Conservation (phyloP, 2,329 filamentous ascomycete genomes). For the Colletotrichum tamarilloi region DNA sequence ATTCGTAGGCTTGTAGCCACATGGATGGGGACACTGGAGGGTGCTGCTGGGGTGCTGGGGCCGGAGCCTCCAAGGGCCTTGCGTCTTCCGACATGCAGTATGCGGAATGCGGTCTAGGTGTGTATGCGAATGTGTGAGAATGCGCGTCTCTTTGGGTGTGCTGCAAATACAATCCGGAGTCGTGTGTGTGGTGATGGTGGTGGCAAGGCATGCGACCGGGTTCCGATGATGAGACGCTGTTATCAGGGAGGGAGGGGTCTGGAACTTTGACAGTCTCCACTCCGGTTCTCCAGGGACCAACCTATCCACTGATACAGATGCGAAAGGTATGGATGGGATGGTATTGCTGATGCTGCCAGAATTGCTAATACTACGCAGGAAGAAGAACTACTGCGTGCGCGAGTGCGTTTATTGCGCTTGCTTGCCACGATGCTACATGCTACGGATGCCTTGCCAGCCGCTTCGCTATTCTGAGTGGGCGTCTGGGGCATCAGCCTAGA, state of each 20-base stretch:
- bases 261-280: not conserved
- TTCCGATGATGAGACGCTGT: constrained; percentile 34
- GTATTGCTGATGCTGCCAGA: not conserved
- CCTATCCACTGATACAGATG: not conserved
- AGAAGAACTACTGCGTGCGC: not conserved
- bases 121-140: constrained; percentile 31
- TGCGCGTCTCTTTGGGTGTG: not conserved
- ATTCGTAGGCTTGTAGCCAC: not conserved
- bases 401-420: not conserved
- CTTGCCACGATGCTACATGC: not conserved
- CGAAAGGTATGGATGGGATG: not conserved
- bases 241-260: constrained; percentile 7
- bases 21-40: not conserved
- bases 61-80: not conserved
- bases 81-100: constrained; percentile 27
- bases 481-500: not conserved
- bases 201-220: constrained; percentile 11
- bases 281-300: not conserved
- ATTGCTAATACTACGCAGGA: not conserved
- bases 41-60: not conserved
- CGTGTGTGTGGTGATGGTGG: not conserved
- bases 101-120: constrained; percentile 33
- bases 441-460: not conserved
- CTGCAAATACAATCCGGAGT: not conserved
- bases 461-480: not conserved